phyloP scores from a whole-genome alignment of 2,329 filamentous ascomycete genomes.

The Calonectria hongkongensis region DNA sequence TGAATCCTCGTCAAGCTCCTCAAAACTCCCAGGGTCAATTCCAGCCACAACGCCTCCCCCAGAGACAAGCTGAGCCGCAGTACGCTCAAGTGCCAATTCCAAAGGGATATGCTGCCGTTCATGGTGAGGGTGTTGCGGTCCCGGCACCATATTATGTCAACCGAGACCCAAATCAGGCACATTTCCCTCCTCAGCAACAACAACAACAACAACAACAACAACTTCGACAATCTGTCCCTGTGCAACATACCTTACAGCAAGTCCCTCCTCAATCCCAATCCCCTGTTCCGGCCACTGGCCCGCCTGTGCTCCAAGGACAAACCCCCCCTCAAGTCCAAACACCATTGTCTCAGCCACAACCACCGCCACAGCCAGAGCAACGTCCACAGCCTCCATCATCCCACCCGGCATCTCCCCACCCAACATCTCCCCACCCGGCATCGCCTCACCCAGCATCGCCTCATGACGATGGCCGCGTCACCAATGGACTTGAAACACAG shows the following conservation, averaged over 20 bases:
- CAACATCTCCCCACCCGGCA: conserved; percentile 28
- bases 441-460: conserved; percentile 33
- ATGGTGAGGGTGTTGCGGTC: conserved; percentile 59
- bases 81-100: conserved; percentile 64
- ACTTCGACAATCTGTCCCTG: conserved; percentile 39
- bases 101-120: conserved; percentile 59
- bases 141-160: conserved; percentile 56
- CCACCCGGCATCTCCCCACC: conserved; percentile 4
- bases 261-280: conserved; percentile 40
- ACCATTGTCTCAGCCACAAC: conserved; percentile 2
- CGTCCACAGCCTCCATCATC: neutral
- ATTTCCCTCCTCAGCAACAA: conserved; percentile 1
- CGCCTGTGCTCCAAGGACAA: conserved; percentile 13
- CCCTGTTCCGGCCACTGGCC: conserved; percentile 36
- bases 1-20: conserved; percentile 27
- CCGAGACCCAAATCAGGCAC: conserved; percentile 42
- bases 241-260: conserved; percentile 36
- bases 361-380: neutral
- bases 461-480: conserved; percentile 27
- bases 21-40: conserved; percentile 21
- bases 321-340: conserved; percentile 3
- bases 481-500: conserved; percentile 15
- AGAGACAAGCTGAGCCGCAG: conserved; percentile 54
- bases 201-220: conserved; percentile 20
- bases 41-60: conserved; percentile 33